phyloP scores from a whole-genome alignment of 108 stramenopile species.

The Fistulifera pelliculosa region DNA sequence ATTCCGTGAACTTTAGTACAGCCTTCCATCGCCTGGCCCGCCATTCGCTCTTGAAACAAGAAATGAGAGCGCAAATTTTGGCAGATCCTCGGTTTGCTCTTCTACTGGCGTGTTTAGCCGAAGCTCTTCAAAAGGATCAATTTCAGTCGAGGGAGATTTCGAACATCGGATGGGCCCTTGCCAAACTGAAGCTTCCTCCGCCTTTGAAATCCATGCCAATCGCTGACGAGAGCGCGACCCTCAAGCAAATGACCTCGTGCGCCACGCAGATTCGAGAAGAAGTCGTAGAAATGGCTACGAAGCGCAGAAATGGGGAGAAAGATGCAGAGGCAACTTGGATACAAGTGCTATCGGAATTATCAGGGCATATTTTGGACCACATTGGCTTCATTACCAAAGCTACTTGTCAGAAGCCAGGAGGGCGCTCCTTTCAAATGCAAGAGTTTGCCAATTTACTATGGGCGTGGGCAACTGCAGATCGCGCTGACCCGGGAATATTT shows the following conservation, averaged over 20 bases:
- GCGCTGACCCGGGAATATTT: conserved; percentile 40
- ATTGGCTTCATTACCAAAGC: conserved; percentile 29
- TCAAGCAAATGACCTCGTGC: conserved; percentile 4
- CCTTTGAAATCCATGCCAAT: conserved; percentile 40
- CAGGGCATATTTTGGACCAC: conserved; percentile 50
- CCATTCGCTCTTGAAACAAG: conserved; percentile 18
- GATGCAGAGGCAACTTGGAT: conserved; percentile 41
- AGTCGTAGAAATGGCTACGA: conserved; percentile 21
- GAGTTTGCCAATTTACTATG: conserved; percentile 62
- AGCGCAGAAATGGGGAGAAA: conserved; percentile 23
- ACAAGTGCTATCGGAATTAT: conserved; percentile 50
- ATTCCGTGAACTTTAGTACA: conserved; percentile 57
- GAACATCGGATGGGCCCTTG: conserved; percentile 75
- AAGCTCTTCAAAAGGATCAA: conserved; percentile 13
- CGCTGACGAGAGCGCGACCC: conserved; percentile 14
- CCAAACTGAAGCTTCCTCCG: conserved; percentile 61
- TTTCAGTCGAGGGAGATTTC: conserved; percentile 60
- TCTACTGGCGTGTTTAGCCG: conserved; percentile 52
- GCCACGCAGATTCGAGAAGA: conserved; percentile 26
- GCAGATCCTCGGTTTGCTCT: conserved; percentile 75
- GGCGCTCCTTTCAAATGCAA: conserved; percentile 32
- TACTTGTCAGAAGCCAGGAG: not conserved
- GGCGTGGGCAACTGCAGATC: conserved; percentile 44
- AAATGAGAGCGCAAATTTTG: conserved; percentile 35
- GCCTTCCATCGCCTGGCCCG: conserved; percentile 33